Conservation (phyloP, 805 yeast genomes). For the Yarrowia osloensis region DNA sequence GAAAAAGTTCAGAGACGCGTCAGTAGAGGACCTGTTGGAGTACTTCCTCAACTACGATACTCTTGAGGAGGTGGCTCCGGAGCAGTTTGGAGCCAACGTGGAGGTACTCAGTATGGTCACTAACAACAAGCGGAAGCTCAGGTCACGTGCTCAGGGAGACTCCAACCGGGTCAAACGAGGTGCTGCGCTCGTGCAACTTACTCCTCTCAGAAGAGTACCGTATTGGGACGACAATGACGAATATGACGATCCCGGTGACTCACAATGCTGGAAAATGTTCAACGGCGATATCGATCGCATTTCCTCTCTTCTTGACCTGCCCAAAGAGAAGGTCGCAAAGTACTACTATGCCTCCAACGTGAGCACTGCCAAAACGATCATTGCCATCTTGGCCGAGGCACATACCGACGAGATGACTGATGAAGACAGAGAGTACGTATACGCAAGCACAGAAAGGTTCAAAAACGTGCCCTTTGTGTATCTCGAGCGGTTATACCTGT, state of each 20-base stretch:
- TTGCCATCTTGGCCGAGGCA: background rate
- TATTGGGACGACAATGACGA: constrained; percentile 17
- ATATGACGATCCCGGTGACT: constrained; percentile 12
- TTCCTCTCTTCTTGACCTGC: background rate
- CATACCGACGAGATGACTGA: background rate
- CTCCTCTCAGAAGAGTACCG: constrained; percentile 10
- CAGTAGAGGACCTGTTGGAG: constrained; percentile 6
- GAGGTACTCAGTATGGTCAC: constrained; percentile 3
- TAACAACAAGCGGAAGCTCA: background rate
- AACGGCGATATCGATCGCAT: background rate
- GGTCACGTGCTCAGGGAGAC: constrained; percentile 10
- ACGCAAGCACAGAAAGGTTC: background rate
- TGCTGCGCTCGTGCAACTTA: constrained; percentile 16
- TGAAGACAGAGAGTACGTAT: constrained; percentile 5
- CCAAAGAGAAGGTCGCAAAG: constrained; percentile 14
- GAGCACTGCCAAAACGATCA: constrained; percentile 5
- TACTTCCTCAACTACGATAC: constrained; percentile 24
- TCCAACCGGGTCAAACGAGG: constrained; percentile 12
- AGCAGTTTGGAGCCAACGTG: constrained; percentile 5
- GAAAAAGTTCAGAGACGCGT: constrained; percentile 10
- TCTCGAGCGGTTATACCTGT: background rate
- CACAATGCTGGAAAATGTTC: constrained; percentile 25
- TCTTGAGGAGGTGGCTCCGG: constrained; percentile 19
- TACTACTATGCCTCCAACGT: constrained; percentile 22
- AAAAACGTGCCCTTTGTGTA: constrained; percentile 8